Evolutionary conservation across 306 rosid species (phyloP).

Genomic region (Dalbergia oliveri): DNA sequence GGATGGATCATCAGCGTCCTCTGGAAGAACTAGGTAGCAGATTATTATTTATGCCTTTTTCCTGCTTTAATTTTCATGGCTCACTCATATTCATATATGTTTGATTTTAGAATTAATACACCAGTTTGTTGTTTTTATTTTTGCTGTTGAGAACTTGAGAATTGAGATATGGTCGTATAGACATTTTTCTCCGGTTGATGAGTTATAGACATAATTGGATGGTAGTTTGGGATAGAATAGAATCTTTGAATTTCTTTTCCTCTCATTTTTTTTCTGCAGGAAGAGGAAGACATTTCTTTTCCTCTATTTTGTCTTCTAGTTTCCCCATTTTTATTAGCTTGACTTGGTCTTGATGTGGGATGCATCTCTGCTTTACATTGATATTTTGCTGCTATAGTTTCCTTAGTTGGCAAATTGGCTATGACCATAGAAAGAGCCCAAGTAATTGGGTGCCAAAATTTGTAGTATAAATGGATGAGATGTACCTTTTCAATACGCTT

Average conservation of each 20-base stretch:
- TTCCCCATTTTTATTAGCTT: not conserved
- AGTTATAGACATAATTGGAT: not conserved
- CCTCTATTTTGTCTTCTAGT: not conserved
- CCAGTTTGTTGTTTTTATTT: not conserved
- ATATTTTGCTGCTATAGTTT: not conserved
- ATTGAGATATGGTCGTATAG: not conserved
- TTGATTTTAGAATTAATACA: not conserved
- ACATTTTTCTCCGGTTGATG: not conserved
- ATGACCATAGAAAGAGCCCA: not conserved
- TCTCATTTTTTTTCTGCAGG: not conserved
- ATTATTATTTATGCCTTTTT: not conserved
- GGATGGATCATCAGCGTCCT: slow-evolving; percentile 38
- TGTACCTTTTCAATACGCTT: not conserved
- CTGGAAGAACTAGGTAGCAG: slow-evolving; percentile 49
- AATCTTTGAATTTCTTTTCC: not conserved
- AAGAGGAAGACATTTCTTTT: not conserved
- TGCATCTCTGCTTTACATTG: not conserved
- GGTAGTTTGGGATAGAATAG: not conserved
- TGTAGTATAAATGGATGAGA: not conserved
- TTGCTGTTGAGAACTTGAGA: too few species aligned
- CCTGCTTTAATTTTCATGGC: not conserved
- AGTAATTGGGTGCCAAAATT: not conserved
- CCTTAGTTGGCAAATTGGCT: slow-evolving; percentile 2
- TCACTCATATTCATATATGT: not conserved
- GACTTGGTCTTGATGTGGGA: not conserved